Evolutionary conservation across 345 rosid genomes (phyloP), one percentile per base, ranked within the genome.

Genomic region (Linum trigynum): DNA sequence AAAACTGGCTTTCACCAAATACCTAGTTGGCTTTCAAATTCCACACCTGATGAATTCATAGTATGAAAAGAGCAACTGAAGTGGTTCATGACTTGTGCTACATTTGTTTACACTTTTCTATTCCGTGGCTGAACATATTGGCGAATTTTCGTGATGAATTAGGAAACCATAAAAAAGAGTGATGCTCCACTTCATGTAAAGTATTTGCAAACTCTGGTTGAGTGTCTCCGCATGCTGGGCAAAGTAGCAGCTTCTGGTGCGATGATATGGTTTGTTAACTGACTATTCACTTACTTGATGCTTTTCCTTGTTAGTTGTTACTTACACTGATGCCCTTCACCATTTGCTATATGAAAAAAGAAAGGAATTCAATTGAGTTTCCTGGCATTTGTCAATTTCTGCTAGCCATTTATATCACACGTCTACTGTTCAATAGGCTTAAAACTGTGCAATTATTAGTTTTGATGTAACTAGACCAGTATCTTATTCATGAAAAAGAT

Each of bases 211-310:
- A 94, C 99, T 68, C 73, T 90, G 92, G 92, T 94, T 78, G 96
- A 94, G 84, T 90, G 99, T 73, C 95, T 94, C 56, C 82, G 92
- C 84, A 84, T 76, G 91, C 96, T 94, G 73, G 89, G 94, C 43
- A 94, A 94, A 82, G 88, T 90, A 76, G 88, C 99, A 57, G 96
- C 96, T 75, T 96, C 99, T 75, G 97, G 97, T 76, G 96, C 95
- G 71, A 79, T 94, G 37, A 83, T 94, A 88, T 79, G 99, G 99
- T 94, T 79, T 51, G 88, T 82, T 84, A 64, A 68, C 75, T 71
- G 32, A 23, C 32, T 23, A 23, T 23, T 23, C 32, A 23, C 32
- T 23, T 23, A 23, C 32, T 23, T 53, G 48, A 61, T 69, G 17
- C 39, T 23, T 8, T 60, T 45, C 57, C 55, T 43, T 23, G 32